Evolutionary conservation across 495 filamentous ascomycete genomes (phyloP), one percentile per base, ranked within the genome.

Genomic region (Penicillium macrosclerotiorum): DNA sequence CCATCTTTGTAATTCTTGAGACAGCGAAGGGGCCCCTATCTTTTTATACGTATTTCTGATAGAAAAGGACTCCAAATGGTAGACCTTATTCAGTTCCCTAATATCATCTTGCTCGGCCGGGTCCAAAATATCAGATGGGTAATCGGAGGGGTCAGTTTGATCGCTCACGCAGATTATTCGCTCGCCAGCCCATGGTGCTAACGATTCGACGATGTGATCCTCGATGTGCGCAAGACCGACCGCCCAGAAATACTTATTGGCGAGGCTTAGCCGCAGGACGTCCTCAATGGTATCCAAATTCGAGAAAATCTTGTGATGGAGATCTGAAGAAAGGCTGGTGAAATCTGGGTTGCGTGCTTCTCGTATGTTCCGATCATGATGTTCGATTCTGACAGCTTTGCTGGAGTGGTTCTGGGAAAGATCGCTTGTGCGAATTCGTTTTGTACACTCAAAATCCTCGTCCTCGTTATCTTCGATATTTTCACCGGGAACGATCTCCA

Each of bases 171-270:
- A 55, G 12, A 55, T 40, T 3, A 55, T 51, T 11, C 26, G 37
- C 33, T 55, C 47, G 3, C 52, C 52, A 5, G 52, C 52, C 52
- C 52, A 55, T 3, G 47, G 47, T 3, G 52, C 52, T 13, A 45
- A 26, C 1, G 48, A 52, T 5, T 16, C 1, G 16, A 56, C 25
- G 12, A 52, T 52, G 5, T 44, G 44, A 3, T 51, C 44, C 19
- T 56, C 53, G 12, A 56, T 51, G 12, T 47, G 44, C 12, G 18
- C 14, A 2, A 56, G 31, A 1, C 53, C 53, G 7, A 56, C 39
- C 2, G 53, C 52, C 52, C 52, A 55, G 37, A 55, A 51, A 37
- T 55, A 55, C 9, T 39, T 37, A 41, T 42, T 51, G 12, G 38
- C 32, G 6, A 55, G 34, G n/a, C 52, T 55, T 9, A 55, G 27